phyloP scores from a whole-genome alignment of 2,329 filamentous ascomycete species.

The Triangularia setosa region DNA sequence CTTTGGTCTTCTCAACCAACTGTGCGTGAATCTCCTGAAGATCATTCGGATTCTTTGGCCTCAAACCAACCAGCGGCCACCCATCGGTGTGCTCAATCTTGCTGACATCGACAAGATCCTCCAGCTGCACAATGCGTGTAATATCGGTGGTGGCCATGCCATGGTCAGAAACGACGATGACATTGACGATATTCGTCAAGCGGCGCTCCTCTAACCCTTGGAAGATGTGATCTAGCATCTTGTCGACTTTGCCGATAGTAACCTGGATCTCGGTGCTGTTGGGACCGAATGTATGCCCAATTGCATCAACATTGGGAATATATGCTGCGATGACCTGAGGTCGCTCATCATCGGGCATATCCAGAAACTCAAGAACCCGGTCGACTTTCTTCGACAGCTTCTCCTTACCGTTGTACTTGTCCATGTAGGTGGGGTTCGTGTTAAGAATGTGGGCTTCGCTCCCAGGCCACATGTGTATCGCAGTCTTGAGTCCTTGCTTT shows the following conservation, averaged over 20 bases:
- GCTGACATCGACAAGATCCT: conserved; percentile 75
- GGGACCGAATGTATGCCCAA: conserved; percentile 84
- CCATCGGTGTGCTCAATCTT: conserved; percentile 84
- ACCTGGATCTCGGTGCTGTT: conserved; percentile 86
- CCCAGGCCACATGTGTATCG: conserved; percentile 98
- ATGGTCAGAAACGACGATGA: conserved; percentile 95
- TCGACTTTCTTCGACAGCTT: conserved; percentile 69
- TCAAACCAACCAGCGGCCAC: conserved; percentile 87
- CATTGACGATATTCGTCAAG: conserved; percentile 82
- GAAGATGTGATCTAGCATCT: conserved; percentile 75
- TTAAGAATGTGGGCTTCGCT: conserved; percentile 79
- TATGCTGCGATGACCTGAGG: conserved; percentile 93
- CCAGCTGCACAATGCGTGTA: conserved; percentile 77
- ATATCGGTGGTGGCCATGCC: conserved; percentile 94
- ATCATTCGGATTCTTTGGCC: conserved; percentile 67
- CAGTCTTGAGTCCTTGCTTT: conserved; percentile 69
- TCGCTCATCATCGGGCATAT: conserved; percentile 73
- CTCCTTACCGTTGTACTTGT: conserved; percentile 80
- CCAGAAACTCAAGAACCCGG: conserved; percentile 76
- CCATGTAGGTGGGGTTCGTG: conserved; percentile 74
- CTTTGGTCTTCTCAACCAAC: conserved; percentile 52
- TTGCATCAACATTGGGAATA: conserved; percentile 84
- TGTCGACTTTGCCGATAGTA: conserved; percentile 76
- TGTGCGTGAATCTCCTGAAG: conserved; percentile 64
- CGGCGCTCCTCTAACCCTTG: conserved; percentile 74